A percentile compares a stretch with the other conserved stretches of the same genome.
phyloP scores from a whole-genome alignment of 2,329 filamentous ascomycete genomes.

The Colletotrichum endophyticum region DNA sequence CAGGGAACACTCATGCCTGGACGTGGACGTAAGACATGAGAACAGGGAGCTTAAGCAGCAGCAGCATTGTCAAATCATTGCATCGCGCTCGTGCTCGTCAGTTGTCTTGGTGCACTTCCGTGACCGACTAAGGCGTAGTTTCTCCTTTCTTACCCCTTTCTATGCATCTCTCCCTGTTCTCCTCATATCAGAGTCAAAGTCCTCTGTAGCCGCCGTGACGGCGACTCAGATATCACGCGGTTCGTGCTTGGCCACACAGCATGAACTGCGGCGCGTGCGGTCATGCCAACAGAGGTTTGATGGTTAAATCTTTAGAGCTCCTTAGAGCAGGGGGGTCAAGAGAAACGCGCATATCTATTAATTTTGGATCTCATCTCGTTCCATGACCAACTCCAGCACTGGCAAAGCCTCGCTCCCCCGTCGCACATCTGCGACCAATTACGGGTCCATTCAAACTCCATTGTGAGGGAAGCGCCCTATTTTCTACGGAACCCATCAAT shows the following conservation, averaged over 20 bases:
- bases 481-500: neutral
- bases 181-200: neutral
- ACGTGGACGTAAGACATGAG: neutral
- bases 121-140: neutral
- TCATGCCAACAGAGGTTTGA: neutral
- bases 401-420: neutral
- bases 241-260: neutral
- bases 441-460: neutral
- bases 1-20: neutral
- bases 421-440: neutral
- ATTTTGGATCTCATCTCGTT: neutral
- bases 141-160: neutral
- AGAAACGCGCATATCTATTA: slow-evolving; percentile 13
- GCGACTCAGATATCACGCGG: neutral
- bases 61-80: neutral
- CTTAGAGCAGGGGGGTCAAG: neutral
- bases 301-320: neutral
- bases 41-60: neutral
- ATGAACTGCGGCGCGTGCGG: neutral
- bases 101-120: neutral
- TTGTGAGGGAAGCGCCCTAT: neutral
- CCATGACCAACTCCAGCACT: neutral
- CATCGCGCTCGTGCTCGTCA: neutral
- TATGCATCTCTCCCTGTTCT: neutral
- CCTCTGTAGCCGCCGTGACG: neutral